Evolutionary conservation across 768 basidiomycete genomes (phyloP).

Genomic region (Boletus rubropictus): DNA sequence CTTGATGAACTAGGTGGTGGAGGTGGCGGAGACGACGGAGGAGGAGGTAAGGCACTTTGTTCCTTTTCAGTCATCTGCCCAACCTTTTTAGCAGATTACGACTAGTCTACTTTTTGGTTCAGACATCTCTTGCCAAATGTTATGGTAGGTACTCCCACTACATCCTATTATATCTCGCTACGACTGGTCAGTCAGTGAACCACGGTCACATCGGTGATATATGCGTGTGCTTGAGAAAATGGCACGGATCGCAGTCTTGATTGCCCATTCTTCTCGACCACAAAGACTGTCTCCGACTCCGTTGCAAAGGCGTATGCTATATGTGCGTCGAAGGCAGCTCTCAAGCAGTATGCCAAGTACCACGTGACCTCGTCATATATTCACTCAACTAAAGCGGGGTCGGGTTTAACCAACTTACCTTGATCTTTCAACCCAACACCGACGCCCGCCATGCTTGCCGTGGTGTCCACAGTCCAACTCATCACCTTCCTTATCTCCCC

Average conservation of each 20-base stretch:
- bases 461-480: conserved; percentile 20
- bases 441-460: conserved; percentile 11
- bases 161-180: neutral
- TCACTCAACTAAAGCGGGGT: neutral
- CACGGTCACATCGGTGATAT: neutral
- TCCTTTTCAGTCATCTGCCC: neutral
- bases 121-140: neutral
- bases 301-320: neutral
- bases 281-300: neutral
- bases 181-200: neutral
- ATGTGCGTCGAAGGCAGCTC: neutral
- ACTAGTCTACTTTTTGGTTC: conserved; percentile 14
- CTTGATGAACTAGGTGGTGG: conserved; percentile 71
- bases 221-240: neutral
- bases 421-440: neutral
- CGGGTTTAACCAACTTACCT: neutral
- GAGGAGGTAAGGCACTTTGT: conserved; percentile 38
- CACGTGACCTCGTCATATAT: conserved; percentile 17
- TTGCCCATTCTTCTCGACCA: neutral
- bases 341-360: conserved; percentile 3
- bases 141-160: conserved; percentile 2
- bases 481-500: conserved; percentile 29
- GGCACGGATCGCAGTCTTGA: neutral
- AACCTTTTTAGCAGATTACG: conserved; percentile 18
- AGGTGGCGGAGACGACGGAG: conserved; percentile 59